Evolutionary conservation across 805 yeast genomes (phyloP), one percentile per base, ranked within the genome.

Genomic region (Pichia heedii): DNA sequence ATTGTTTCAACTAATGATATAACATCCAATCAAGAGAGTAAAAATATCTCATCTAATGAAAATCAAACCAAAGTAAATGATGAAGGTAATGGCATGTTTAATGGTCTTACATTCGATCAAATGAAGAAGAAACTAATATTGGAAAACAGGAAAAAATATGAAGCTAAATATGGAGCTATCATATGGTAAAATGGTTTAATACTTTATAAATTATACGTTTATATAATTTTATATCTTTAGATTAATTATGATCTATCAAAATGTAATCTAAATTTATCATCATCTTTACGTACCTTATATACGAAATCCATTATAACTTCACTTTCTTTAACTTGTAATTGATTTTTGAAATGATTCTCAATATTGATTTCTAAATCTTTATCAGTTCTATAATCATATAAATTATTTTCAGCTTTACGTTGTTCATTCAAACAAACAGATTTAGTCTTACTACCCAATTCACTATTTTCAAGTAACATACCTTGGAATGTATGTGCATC

Each of bases 251-350:
- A 46, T 40, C 54, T 56, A 42, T 60, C 64, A 34, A 63, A 63
- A 47, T 67, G 68, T 51, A 74, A 68, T 22, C 61, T 56, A 64
- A 61, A 62, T 40, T 57, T 57, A 39, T 62, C 58, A 40, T 59
- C 59, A 54, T 84, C 85, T 56, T 86, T 81, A 55, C 78, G 79
- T 42, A 86, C 88, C 54, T 84, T 81, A 65, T 90, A 93, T 43
- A 93, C 69, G 58, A 90, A 93, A 54, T 84, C 88, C 32, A 96
- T 86, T 33, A 90, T 79, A 27, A 84, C 78, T 54, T 90, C 97
- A 45, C 81, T 78, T 56, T 90, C 98, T 53, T 84, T 79, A 4
- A 79, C 77, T 12, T 74, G 71, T 22, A 67, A 47, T 41, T 56
- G 61, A 30, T 60, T 67, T 50, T 71, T 54, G 53, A 89, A 86